A percentile compares a stretch with the other conserved stretches of the same genome.
Conservation (phyloP, 257 asterid species). For the Prunella vulgaris region DNA sequence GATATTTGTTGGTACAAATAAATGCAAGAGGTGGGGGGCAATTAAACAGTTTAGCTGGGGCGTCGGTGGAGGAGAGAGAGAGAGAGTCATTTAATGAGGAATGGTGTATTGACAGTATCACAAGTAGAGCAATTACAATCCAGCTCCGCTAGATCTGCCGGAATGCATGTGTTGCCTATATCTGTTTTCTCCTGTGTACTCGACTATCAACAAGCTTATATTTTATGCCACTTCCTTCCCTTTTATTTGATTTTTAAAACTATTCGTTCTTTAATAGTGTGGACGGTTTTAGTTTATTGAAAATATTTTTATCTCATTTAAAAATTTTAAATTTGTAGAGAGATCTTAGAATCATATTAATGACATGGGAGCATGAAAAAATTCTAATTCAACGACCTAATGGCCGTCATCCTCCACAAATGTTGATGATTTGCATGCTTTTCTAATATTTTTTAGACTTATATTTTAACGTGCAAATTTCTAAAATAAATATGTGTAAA, state of each 20-base stretch:
- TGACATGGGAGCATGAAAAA: no score
- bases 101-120: conserved; percentile 15
- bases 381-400: neutral
- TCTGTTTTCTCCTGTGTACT: neutral
- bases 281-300: no score
- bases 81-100: conserved; percentile 28
- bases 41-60: conserved; percentile 27
- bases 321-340: no score
- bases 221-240: no score
- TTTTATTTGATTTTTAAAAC: no score
- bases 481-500: no score
- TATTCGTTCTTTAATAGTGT: no score
- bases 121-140: neutral
- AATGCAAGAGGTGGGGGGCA: conserved; percentile 33
- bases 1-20: conserved; percentile 23
- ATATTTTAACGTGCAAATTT: no score
- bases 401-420: neutral
- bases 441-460: no score
- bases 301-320: no score
- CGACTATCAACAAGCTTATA: neutral
- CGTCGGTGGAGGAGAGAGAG: conserved; percentile 45
- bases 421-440: neutral
- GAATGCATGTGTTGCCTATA: neutral
- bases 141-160: neutral
- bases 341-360: no score